phyloP scores from a whole-genome alignment of 1,139 yeast genomes.

The Saccharomycopsis crataegensis region DNA sequence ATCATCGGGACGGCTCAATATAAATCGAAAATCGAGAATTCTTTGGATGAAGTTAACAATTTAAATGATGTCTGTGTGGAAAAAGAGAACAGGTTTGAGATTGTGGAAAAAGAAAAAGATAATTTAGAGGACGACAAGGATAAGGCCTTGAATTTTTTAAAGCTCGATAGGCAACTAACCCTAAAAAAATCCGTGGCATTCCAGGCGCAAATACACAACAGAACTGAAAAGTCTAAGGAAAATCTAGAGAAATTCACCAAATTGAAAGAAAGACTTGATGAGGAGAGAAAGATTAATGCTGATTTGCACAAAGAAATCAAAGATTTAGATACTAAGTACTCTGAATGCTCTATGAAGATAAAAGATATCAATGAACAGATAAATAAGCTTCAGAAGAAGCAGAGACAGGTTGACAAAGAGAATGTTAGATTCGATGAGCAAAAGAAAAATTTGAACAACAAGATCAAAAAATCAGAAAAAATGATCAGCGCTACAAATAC shows the following conservation, averaged over 20 bases:
- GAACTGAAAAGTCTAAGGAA: constrained; percentile 35
- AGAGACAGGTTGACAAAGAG: constrained; percentile 38
- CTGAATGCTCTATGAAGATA: constrained; percentile 29
- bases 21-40: constrained; percentile 66
- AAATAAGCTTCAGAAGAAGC: constrained; percentile 32
- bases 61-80: constrained; percentile 75
- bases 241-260: constrained; percentile 31
- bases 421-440: constrained; percentile 71
- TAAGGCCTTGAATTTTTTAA: constrained; percentile 60
- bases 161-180: constrained; percentile 55
- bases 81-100: constrained; percentile 69
- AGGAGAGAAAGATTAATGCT: constrained; percentile 42
- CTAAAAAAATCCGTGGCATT: constrained; percentile 47
- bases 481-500: constrained; percentile 32
- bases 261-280: constrained; percentile 37
- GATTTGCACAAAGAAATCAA: constrained; percentile 38
- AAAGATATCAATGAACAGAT: constrained; percentile 31
- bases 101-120: constrained; percentile 71
- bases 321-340: constrained; percentile 34
- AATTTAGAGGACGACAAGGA: constrained; percentile 63
- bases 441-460: constrained; percentile 52
- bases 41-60: constrained; percentile 51
- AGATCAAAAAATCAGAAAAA: constrained; percentile 57
- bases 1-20: constrained; percentile 91
- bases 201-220: constrained; percentile 45